phyloP scores from a whole-genome alignment of 1,139 yeast genomes.

The Blastobotrys malaysiensis region DNA sequence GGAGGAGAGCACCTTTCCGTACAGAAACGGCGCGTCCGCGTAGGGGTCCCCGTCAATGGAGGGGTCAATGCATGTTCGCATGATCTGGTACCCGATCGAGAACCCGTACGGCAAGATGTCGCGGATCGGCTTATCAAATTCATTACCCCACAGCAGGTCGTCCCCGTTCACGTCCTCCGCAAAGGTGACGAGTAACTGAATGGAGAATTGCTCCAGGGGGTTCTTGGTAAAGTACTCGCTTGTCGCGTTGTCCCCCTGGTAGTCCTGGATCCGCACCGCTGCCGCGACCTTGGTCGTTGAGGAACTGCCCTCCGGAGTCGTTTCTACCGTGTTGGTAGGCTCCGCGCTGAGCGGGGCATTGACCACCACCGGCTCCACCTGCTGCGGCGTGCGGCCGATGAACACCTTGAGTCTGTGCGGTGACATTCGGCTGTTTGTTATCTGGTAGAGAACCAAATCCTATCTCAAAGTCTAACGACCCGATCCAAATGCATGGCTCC shows the following conservation, averaged over 20 bases:
- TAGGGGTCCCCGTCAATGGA: conserved; percentile 61
- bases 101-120: conserved; percentile 60
- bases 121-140: conserved; percentile 54
- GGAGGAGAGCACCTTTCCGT: conserved; percentile 57
- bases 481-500: no score
- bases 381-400: not conserved
- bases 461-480: no score
- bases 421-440: no score
- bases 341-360: not conserved
- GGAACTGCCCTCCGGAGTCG: conserved; percentile 8
- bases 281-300: conserved; percentile 17
- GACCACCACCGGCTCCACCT: not conserved
- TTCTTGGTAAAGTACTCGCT: conserved; percentile 22
- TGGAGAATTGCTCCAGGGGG: conserved; percentile 29
- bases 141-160: conserved; percentile 61
- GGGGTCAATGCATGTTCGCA: conserved; percentile 47
- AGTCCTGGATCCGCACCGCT: conserved; percentile 24
- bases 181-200: conserved; percentile 29
- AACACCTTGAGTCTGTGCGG: not conserved
- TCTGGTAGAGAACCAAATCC: no score
- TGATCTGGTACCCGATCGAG: conserved; percentile 45
- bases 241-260: conserved; percentile 12
- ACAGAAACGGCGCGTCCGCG: conserved; percentile 52
- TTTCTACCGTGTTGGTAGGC: conserved; percentile 8
- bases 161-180: conserved; percentile 44